Evolutionary conservation across 331 rosid species (phyloP).

Genomic region (Malus hybrid): DNA sequence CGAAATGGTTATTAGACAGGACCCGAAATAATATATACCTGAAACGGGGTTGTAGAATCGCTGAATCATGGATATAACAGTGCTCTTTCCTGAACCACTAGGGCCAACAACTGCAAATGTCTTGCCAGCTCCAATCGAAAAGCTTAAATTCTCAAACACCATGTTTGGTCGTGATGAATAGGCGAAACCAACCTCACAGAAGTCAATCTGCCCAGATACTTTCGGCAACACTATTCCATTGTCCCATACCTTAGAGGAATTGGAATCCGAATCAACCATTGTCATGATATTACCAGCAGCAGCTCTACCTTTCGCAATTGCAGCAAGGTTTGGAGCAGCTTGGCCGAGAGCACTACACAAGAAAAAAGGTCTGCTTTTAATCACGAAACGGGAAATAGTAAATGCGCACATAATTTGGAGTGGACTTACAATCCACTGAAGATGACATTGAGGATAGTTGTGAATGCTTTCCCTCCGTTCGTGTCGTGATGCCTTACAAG

Average conservation of each 20-base stretch:
- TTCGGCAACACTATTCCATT: constrained; percentile 42
- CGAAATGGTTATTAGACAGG: background rate
- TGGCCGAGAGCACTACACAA: constrained; percentile 70
- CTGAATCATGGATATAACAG: constrained; percentile 68
- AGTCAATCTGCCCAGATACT: constrained; percentile 53
- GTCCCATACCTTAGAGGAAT: constrained; percentile 19
- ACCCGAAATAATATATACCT: constrained; percentile 25
- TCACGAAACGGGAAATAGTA: background rate
- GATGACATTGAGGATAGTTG: constrained; percentile 77
- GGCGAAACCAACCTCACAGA: constrained; percentile 53
- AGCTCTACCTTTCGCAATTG: constrained; percentile 74
- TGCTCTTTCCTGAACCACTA: constrained; percentile 92
- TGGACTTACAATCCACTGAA: constrained; percentile 87
- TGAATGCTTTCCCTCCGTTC: constrained; percentile 85
- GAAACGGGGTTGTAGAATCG: constrained; percentile 69
- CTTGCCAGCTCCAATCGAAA: constrained; percentile 52
- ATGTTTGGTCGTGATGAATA: constrained; percentile 63
- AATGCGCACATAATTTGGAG: background rate
- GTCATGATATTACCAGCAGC: constrained; percentile 58
- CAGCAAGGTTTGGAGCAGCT: constrained; percentile 72
- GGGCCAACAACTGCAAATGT: constrained; percentile 78
- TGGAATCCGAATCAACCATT: constrained; percentile 51
- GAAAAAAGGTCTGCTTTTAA: constrained; percentile 1
- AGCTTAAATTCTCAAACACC: constrained; percentile 60
- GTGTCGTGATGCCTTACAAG: constrained; percentile 58